These are phyloP conservation scores for Verticillium klebahnii DNA, from an alignment of 2,329 filamentous ascomycete species.

Conservation along the genomic window DNA sequence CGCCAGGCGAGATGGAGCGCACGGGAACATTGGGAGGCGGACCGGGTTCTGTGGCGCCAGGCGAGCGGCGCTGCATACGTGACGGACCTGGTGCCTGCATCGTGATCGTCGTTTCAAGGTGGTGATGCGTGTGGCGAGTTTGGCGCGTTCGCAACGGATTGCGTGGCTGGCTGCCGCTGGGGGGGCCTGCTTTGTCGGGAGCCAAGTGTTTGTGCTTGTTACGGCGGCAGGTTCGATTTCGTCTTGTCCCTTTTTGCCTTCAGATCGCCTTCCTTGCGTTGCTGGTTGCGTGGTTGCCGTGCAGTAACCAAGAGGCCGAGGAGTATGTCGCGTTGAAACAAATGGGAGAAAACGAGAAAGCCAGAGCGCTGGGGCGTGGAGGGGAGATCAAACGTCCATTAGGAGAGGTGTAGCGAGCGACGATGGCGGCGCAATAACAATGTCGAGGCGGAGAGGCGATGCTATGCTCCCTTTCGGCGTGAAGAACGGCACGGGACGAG, in stretches of 20 bases:
- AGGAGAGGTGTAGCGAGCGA: not conserved
- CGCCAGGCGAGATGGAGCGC: constrained; percentile 57
- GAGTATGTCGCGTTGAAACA: not conserved
- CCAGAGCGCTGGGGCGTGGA: not conserved
- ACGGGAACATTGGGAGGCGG: constrained; percentile 51
- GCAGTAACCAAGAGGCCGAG: not conserved
- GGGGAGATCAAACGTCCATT: not conserved
- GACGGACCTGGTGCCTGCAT: constrained; percentile 50
- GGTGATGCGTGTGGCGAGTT: not conserved
- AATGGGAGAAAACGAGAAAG: not conserved
- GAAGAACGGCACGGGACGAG: not conserved
- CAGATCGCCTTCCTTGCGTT: not conserved
- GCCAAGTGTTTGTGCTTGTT: not conserved
- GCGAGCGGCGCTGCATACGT: constrained; percentile 57
- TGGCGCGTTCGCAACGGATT: not conserved
- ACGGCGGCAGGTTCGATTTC: not conserved
- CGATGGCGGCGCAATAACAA: not conserved
- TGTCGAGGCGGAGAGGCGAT: not conserved
- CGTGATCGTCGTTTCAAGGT: constrained; percentile 8
- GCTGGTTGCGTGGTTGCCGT: not conserved
- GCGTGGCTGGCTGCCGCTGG: not conserved
- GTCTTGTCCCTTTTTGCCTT: not conserved
- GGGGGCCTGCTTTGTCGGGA: not conserved
- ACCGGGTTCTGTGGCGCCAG: constrained; percentile 52
- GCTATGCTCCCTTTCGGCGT: not conserved